Evolutionary conservation across 768 basidiomycete genomes (phyloP), one percentile per base, ranked within the genome.

Genomic region (Trametes gibbosa): DNA sequence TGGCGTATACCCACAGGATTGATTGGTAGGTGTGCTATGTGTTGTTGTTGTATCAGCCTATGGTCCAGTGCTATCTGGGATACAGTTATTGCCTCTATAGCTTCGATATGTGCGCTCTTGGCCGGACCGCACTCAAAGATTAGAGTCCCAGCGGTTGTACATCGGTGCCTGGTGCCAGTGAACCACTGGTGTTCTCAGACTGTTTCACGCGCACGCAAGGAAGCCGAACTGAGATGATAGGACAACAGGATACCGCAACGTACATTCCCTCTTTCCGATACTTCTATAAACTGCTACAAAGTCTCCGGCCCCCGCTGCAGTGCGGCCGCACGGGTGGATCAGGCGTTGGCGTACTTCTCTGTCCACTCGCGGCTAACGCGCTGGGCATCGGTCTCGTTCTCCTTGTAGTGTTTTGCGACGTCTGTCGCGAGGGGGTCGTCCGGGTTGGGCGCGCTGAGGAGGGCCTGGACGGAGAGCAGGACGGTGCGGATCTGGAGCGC

Each of bases 401-500:
- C 93, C 75, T 99, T 98, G 83, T 97, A 99, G 70, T 98, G 95
- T 74, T 97, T 95, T 27, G 97, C 97, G 17, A 94, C 92, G 64
- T 96, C 94, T 39, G 94, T 92, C 34, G 94, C 94, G 25, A 96
- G 83, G 5, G 94, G 94, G 69, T 96, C 94, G 67, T 96, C 94
- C 0, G 97, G 97, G 75, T 99, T 99, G 2, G 97, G 97, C 1
- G 97, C 88, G 63, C 89, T 92, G 42, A 99, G 80, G 46, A 99
- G 79, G n/a, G 97, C 97, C 75, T 99, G 97, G 69, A 99, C 83
- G 40, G 96, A 98, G 50, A 99, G 83, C 57, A 99, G 79, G 50
- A 99, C 97, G 1, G 97, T 99, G 65, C 97, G 89, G 76, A 99
- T 99, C 73, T 99, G 97, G 17, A 99, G 81, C 0, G 97, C 97